These are phyloP conservation scores for Ophiostoma angusticollis DNA, from an alignment of 2,329 filamentous ascomycete species.

Conservation along the genomic window DNA sequence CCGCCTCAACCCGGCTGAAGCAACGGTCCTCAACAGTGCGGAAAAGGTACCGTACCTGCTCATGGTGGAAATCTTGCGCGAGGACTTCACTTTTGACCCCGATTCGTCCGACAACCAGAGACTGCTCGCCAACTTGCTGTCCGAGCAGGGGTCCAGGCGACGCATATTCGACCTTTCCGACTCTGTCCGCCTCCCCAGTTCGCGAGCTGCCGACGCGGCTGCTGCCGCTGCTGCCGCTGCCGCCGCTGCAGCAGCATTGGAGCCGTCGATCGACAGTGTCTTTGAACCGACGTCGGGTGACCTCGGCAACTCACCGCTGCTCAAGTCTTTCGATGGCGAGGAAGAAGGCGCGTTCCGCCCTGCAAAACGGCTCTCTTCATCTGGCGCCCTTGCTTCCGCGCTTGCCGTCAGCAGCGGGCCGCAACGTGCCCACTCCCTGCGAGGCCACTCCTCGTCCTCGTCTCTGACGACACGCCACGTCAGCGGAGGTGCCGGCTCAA, in stretches of 20 bases:
- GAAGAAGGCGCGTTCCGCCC: not conserved
- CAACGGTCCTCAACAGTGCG: conserved; percentile 74
- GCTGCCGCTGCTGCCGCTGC: conserved; percentile 12
- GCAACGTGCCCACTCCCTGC: conserved; percentile 7
- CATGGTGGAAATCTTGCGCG: conserved; percentile 70
- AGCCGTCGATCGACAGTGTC: conserved; percentile 53
- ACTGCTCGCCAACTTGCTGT: conserved; percentile 44
- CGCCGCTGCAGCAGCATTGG: conserved; percentile 27
- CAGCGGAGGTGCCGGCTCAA: conserved; percentile 3
- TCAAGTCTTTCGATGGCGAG: conserved; percentile 42
- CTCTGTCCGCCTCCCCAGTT: conserved; percentile 32
- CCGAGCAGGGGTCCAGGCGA: conserved; percentile 42
- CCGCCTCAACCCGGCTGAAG: conserved; percentile 69
- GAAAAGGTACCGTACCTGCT: conserved; percentile 76
- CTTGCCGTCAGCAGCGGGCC: conserved; percentile 2
- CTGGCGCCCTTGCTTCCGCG: not conserved
- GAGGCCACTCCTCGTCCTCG: conserved; percentile 3
- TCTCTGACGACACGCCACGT: conserved; percentile 7
- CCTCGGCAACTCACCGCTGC: conserved; percentile 58
- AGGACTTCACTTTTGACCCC: conserved; percentile 75
- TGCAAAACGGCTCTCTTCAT: not conserved
- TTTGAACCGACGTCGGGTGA: conserved; percentile 75
- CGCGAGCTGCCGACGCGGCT: conserved; percentile 7
- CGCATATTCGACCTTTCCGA: conserved; percentile 60
- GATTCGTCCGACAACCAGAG: conserved; percentile 59